Base-by-base conservation (phyloP, 495 filamentous ascomycete genomes). In the Pyrenopolyporus hunteri region DNA sequence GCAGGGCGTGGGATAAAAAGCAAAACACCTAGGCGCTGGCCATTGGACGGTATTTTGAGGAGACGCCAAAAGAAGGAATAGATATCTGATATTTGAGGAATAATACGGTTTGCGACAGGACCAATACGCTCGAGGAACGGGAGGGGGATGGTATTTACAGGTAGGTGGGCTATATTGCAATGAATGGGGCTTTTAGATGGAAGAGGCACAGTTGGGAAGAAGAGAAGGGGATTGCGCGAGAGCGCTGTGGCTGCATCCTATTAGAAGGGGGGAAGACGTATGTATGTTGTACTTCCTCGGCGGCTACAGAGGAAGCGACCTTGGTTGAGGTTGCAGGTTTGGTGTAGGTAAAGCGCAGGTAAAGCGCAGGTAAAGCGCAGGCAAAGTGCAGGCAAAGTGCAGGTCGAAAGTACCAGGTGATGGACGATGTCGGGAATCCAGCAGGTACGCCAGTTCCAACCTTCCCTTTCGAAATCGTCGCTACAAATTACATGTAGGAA, bases 1-100 rank as follows among this genome's bases (percentile, higher is more conserved):
- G 61, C 65, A 57, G 62, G 26, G 59, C 65, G 68, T 60, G 51
- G 51, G 55, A 59, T 54, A 59, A 63, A 45, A 55, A 58, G 52
- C 55, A 62, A 48, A 26, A 19, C 40, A 10, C 10, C 39, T 47
- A 63, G 40, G 35, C 63, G 35, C 32, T 36, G 48, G 44, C 43
- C 50, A 59, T 64, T 58, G 64, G 59, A 43, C 16, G 50, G 37
- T 54, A 20, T 45, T 52, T 31, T 39, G 20, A 36, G 28, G 46
- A 23, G 43, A 4, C 22, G 35, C 20, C 6, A 49, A 32, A 48
- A 49, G 23, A 48, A 57, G 46, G 57, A 60, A 17, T 36, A 60
- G 46, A 22, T 9, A 55, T 47, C 42, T 40, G 22, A 55, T 46
- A 46, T 43, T 22, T 44, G 39, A 31, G 26, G 31, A 35, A 22